Percentiles rank a stretch among this genome's conserved stretches.
These are phyloP conservation scores for Candida easanensis DNA, from an alignment of 805 yeast genomes.

Conservation along the genomic window DNA sequence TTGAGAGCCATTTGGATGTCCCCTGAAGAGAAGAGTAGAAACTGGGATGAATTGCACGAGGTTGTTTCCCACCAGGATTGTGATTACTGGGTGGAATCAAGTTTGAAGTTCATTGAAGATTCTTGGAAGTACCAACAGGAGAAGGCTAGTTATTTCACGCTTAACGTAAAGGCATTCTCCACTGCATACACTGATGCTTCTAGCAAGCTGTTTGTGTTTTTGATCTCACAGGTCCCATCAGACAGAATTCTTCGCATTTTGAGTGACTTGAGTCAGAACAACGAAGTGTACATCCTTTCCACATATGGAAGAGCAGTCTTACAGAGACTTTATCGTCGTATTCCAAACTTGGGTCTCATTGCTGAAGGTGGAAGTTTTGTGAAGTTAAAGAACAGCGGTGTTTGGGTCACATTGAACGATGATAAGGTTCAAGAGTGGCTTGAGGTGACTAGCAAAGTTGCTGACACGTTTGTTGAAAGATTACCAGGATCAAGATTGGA, in stretches of 20 bases:
- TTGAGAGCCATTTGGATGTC: slow-evolving; percentile 64
- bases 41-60: slow-evolving; percentile 63
- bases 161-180: slow-evolving; percentile 29
- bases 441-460: slow-evolving; percentile 50
- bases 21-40: slow-evolving; percentile 48
- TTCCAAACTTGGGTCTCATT: slow-evolving; percentile 71
- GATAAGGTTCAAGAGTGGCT: slow-evolving; percentile 48
- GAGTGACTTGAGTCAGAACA: slow-evolving; percentile 50
- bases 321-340: slow-evolving; percentile 64
- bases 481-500: slow-evolving; percentile 75
- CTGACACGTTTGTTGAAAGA: slow-evolving; percentile 66
- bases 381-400: slow-evolving; percentile 44
- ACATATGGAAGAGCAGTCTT: slow-evolving; percentile 61
- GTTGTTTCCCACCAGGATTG: slow-evolving; percentile 68
- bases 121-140: slow-evolving; percentile 51
- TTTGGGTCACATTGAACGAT: slow-evolving; percentile 19
- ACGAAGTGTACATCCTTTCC: slow-evolving; percentile 71
- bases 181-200: slow-evolving; percentile 27
- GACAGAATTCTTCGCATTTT: slow-evolving; percentile 57
- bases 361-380: slow-evolving; percentile 91
- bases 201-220: slow-evolving; percentile 45
- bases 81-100: slow-evolving; percentile 64
- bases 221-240: slow-evolving; percentile 54
- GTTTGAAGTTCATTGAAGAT: slow-evolving; percentile 49
- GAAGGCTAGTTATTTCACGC: slow-evolving; percentile 33